Evolutionary conservation across 768 basidiomycete genomes (phyloP).

Genomic region (Agrocybe praecox): DNA sequence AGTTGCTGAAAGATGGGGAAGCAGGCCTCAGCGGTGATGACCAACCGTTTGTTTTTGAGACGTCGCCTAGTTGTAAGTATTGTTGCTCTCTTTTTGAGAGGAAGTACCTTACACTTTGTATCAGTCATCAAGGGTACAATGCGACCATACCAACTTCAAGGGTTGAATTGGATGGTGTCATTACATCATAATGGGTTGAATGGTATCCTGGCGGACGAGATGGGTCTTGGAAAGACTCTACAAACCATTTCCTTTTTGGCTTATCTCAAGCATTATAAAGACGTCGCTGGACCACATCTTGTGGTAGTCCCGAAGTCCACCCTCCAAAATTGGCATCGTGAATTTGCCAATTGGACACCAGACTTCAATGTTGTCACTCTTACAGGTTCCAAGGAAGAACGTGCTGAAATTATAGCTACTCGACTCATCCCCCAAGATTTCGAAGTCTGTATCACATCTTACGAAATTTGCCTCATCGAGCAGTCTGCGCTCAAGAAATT

Average conservation of each 20-base stretch:
- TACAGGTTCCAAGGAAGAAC: slow-evolving; percentile 89
- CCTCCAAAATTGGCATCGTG: slow-evolving; percentile 94
- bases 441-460: slow-evolving; percentile 93
- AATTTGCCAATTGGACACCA: slow-evolving; percentile 90
- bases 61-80: slow-evolving; percentile 83
- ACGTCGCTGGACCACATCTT: slow-evolving; percentile 82
- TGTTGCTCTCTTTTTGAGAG: background rate
- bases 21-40: slow-evolving; percentile 80
- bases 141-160: slow-evolving; percentile 94
- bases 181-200: slow-evolving; percentile 95
- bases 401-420: slow-evolving; percentile 76
- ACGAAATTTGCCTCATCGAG: slow-evolving; percentile 97
- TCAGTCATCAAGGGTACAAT: slow-evolving; percentile 87
- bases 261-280: slow-evolving; percentile 86
- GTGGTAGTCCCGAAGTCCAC: slow-evolving; percentile 99
- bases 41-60: slow-evolving; percentile 92
- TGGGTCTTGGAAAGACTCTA: slow-evolving; percentile 98
- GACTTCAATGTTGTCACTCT: slow-evolving; percentile 82
- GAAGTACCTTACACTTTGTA: background rate
- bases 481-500: slow-evolving; percentile 92
- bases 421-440: slow-evolving; percentile 87
- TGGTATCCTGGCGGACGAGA: slow-evolving; percentile 96
- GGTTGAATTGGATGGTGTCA: slow-evolving; percentile 81
- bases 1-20: slow-evolving; percentile 87
- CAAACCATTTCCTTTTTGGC: slow-evolving; percentile 98